A percentile compares a stretch with the other conserved stretches of the same genome.
These are phyloP conservation scores for Globisporangium abappressorium DNA, from an alignment of 352 stramenopile species.

Conservation along the genomic window DNA sequence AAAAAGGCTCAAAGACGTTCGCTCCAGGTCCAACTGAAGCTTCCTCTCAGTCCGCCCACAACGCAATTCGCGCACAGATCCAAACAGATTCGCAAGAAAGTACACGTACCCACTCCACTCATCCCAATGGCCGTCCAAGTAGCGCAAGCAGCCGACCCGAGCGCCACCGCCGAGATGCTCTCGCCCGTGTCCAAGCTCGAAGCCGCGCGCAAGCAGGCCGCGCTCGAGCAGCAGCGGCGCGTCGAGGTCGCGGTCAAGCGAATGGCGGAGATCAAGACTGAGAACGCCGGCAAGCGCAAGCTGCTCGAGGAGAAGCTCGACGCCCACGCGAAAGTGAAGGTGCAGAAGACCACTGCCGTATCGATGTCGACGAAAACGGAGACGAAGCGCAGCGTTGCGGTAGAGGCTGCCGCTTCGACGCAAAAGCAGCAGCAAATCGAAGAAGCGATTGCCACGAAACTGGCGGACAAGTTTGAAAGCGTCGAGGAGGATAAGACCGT, in stretches of 20 bases:
- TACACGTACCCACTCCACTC: slow-evolving; percentile 4
- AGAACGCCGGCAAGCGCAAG: slow-evolving; percentile 60
- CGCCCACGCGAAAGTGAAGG: slow-evolving; percentile 34
- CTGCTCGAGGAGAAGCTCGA: slow-evolving; percentile 43
- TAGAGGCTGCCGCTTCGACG: slow-evolving; percentile 1
- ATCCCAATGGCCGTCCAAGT: slow-evolving; percentile 57
- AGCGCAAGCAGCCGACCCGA: slow-evolving; percentile 50
- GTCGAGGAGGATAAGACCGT: slow-evolving; percentile 10
- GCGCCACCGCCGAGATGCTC: slow-evolving; percentile 36
- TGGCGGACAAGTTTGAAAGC: slow-evolving; percentile 2
- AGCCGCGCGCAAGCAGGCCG: slow-evolving; percentile 49
- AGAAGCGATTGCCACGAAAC: not conserved
- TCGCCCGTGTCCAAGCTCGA: slow-evolving; percentile 79
- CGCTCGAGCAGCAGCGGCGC: slow-evolving; percentile 67
- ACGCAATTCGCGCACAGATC: not conserved
- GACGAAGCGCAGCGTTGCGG: slow-evolving; percentile 5
- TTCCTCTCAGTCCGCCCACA: slow-evolving; percentile 2
- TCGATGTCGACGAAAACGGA: slow-evolving; percentile 20
- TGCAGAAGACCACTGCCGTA: slow-evolving; percentile 43
- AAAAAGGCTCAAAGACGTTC: not conserved
- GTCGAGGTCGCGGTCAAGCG: slow-evolving; percentile 59
- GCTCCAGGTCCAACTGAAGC: not conserved
- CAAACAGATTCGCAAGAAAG: slow-evolving; percentile 11
- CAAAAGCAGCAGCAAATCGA: slow-evolving; percentile 6
- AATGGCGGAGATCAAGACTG: slow-evolving; percentile 47